Percentiles rank a stretch among this genome's conserved stretches.
These are phyloP conservation scores for Silybum marianum DNA, from an alignment of 129 eudicot genomes.

Conservation along the genomic window DNA sequence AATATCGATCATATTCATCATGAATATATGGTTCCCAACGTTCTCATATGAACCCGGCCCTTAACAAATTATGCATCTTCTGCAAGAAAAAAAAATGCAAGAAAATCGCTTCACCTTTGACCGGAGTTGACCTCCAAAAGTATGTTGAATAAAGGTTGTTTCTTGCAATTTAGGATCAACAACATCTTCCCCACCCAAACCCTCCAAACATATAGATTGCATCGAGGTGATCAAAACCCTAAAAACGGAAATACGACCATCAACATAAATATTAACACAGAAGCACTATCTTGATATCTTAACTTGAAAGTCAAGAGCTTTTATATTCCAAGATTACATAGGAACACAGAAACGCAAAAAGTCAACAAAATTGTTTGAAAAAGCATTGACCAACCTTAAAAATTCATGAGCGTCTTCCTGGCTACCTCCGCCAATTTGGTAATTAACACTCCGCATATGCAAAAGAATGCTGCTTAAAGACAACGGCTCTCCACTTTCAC, in stretches of 20 bases:
- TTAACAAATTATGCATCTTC: neutral
- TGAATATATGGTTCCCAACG: neutral
- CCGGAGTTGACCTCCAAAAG: conserved; percentile 86
- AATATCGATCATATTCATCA: neutral
- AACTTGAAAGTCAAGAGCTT: neutral
- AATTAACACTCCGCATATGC: conserved; percentile 65
- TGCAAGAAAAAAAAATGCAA: neutral
- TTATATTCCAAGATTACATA: neutral
- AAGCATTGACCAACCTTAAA: conserved; percentile 57
- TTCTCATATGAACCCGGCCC: neutral
- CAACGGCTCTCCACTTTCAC: conserved; percentile 71
- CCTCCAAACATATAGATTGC: conserved; percentile 92
- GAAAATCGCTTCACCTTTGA: conserved; percentile 60
- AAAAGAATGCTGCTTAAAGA: conserved; percentile 73
- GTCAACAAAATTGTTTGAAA: neutral
- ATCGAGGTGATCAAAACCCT: conserved; percentile 91
- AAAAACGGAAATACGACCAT: conserved; percentile 20
- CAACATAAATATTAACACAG: neutral
- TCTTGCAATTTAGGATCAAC: conserved; percentile 77
- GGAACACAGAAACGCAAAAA: neutral
- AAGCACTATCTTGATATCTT: neutral
- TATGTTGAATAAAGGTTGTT: conserved; percentile 90
- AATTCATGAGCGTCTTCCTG: conserved; percentile 99
- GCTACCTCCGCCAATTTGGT: conserved; percentile 86
- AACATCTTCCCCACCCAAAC: conserved; percentile 75